Percentiles rank a stretch among this genome's conserved stretches.
Conservation (phyloP, 2,329 filamentous ascomycete genomes). For the Dothistroma pini region DNA sequence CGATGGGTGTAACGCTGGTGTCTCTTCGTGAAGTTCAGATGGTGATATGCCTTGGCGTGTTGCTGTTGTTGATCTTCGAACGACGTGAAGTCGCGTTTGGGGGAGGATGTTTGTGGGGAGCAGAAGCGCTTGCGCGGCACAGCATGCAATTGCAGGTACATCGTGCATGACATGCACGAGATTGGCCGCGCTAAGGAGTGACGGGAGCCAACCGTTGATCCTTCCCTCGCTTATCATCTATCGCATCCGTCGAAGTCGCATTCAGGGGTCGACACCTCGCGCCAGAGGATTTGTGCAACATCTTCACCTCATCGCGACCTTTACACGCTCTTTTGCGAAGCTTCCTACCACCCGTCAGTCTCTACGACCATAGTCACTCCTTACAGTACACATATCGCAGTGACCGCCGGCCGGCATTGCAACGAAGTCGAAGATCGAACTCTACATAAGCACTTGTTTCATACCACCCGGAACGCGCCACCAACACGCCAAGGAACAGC, state of each 20-base stretch:
- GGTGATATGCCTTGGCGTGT: too few relatives aligned
- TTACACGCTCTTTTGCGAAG: not conserved
- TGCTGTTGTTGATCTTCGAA: too few relatives aligned
- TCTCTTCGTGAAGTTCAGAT: too few relatives aligned
- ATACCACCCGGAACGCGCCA: conserved; percentile 4
- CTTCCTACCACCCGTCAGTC: not conserved
- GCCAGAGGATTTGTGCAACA: not conserved
- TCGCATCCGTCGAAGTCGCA: not conserved
- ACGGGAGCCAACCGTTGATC: not conserved
- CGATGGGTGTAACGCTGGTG: too few relatives aligned
- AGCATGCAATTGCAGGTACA: too few relatives aligned
- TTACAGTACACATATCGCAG: conserved; percentile 3
- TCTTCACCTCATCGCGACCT: not conserved
- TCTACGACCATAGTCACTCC: conserved; percentile 14
- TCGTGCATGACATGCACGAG: not conserved
- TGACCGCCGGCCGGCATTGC: conserved; percentile 17
- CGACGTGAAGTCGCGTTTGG: too few relatives aligned
- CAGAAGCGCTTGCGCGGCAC: not conserved
- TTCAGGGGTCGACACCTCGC: not conserved
- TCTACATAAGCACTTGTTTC: conserved; percentile 2
- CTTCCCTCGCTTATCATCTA: too few relatives aligned
- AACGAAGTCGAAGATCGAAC: conserved; percentile 1
- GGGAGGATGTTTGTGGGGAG: not conserved
- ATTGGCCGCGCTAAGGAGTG: not conserved
- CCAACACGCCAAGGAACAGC: conserved; percentile 3